Base-by-base conservation (phyloP, 176 grass and related monocot genomes). In the Aegilops sharonensis region DNA sequence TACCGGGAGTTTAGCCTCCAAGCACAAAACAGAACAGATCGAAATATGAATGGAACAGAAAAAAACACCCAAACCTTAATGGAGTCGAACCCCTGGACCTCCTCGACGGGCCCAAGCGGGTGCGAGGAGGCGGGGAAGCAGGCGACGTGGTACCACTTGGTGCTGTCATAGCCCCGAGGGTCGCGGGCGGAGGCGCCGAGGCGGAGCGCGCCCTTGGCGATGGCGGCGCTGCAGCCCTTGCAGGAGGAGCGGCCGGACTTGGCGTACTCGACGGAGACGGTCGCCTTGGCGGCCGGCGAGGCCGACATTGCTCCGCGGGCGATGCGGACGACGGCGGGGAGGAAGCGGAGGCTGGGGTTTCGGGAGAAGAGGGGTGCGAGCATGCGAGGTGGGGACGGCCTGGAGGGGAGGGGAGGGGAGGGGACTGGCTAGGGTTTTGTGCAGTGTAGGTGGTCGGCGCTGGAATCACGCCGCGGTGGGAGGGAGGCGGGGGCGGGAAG, bases 161-260 rank as follows among this genome's bases (percentile, higher is more conserved):
- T 89, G 78, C 61, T 13, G 45, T 94, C 92, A 84, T 75, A 94
- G 78, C 93, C 90, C 37, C 88, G 86, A 18, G 88, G 93, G 54
- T 81, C 90, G 81, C 27, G 92, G 11, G 27, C 15, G 5, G 90
- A 83, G 65, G 88, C 75, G 18, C 92, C 88, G 47, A 95, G 63
- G 79, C 96, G 89, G 48, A 95, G 84, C 15, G 87, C 81, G 3
- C 93, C 92, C 59, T 81, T 84, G 34, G 61, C 74, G 65, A 98
- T 95, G 50, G 69, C 50, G 64, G 34, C 88, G 78, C 81, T 62
- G 83, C 93, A 94, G 1, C 81, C 84, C 81, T 98, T 98, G 93
- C 93, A 98, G 60, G 79, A 35, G 45, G 92, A 92, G 62, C 93
- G 90, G 8, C 87, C 88, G 24, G 92, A 98, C 78, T 92, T 98